Conservation (phyloP, 2,329 filamentous ascomycete genomes). For the Cladosporium halotolerans region DNA sequence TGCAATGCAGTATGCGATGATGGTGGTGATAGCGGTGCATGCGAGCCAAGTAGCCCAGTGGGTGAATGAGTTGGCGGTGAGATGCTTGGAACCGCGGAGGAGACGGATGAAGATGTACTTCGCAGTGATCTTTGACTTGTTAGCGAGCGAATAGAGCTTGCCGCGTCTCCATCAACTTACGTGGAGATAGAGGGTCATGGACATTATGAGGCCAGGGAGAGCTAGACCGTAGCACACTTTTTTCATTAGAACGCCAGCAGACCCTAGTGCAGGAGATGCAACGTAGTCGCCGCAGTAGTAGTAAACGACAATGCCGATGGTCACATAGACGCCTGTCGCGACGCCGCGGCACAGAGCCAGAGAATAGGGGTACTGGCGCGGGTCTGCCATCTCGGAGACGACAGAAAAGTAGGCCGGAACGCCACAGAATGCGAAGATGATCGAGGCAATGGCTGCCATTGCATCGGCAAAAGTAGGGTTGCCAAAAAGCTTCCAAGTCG, state of each 20-base stretch:
- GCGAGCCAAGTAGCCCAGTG: conserved; percentile 16
- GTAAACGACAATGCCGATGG: conserved; percentile 40
- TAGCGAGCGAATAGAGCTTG: neutral
- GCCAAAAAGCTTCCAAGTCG: conserved; percentile 25
- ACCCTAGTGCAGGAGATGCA: conserved; percentile 43
- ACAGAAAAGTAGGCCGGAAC: conserved; percentile 35
- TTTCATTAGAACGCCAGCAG: conserved; percentile 39
- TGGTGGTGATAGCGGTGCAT: conserved; percentile 18
- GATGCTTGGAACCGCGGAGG: conserved; percentile 21
- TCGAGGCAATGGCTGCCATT: conserved; percentile 17
- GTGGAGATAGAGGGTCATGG: conserved; percentile 21
- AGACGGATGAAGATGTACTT: conserved; percentile 26
- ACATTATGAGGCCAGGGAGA: conserved; percentile 21
- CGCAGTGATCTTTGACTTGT: conserved; percentile 15
- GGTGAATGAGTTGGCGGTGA: conserved; percentile 15
- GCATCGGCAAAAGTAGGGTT: conserved; percentile 11
- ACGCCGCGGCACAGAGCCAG: conserved; percentile 25
- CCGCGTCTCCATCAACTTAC: neutral
- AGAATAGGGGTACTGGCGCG: conserved; percentile 29
- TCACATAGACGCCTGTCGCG: conserved; percentile 28
- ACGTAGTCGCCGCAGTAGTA: conserved; percentile 44
- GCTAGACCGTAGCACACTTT: conserved; percentile 40
- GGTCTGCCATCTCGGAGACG: conserved; percentile 35
- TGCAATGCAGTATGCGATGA: conserved; percentile 22
- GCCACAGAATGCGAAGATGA: conserved; percentile 36